Evolutionary conservation across 495 filamentous ascomycete species (phyloP), one percentile per base, ranked within the genome.

Genomic region (Tuber calosporum): DNA sequence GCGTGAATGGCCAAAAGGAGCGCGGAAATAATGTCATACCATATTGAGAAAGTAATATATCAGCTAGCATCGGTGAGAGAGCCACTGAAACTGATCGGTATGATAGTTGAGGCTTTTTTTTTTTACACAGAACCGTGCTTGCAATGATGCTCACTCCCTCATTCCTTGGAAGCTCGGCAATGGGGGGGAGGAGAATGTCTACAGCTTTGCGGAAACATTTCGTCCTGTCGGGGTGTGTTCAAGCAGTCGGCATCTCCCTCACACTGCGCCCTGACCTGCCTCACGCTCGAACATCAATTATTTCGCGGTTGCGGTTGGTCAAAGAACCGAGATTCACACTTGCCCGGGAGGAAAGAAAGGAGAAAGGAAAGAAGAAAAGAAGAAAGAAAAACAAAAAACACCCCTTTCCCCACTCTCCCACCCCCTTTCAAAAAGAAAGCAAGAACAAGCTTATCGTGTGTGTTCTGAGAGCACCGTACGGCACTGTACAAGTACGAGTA

Each of bases 361-460:
- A 53, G 17, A 53, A 11, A 53, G n/a, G 22, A 53, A 53, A n/a
- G 4, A 1, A 48, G 43, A 4, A 48, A n/a, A n/a, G n/a, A n/a
- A n/a, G n/a, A n/a, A 48, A 48, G 4, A 53, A 53, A 22, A 9
- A 53, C 8, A 58, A 13, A 58, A 30, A 13, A 26, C 11, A 30
- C 45, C 45, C 20, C 45, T 48, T 48, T 48, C 45, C 20, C 45
- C 45, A 3, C 19, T 45, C 43, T 45, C n/a, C n/a, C n/a, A n/a
- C n/a, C 19, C 43, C 43, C 42, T 5, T 45, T 45, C 42, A 5
- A 58, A 58, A 58, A 30, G n/a, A 58, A 58, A 58, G 30, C 11
- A 26, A 13, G 48, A 58, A 58, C 48, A 58, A 58, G 48, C 48
- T 58, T 58, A 58, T 58, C n/a, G 48, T 58, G 48, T n/a, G n/a